These are phyloP conservation scores for Aspergillus sp. DNA, from an alignment of 2,329 filamentous ascomycete species.

Conservation along the genomic window DNA sequence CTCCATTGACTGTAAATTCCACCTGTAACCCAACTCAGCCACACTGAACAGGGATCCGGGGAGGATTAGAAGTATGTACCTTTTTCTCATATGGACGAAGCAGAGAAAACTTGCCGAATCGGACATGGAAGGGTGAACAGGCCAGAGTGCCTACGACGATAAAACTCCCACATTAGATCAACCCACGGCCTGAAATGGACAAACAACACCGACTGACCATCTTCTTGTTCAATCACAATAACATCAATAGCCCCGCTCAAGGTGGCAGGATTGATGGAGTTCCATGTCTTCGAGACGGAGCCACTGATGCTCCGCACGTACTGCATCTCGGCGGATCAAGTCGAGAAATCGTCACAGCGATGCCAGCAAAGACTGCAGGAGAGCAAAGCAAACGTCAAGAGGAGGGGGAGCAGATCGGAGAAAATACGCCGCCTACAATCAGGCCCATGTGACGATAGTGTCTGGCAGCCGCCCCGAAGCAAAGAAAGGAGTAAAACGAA, in stretches of 20 bases:
- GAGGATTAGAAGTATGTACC: slow-evolving; percentile 26
- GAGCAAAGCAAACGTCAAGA: slow-evolving; percentile 6
- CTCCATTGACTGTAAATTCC: slow-evolving; percentile 89
- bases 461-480: slow-evolving; percentile 4
- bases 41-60: not conserved
- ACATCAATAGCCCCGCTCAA: slow-evolving; percentile 97
- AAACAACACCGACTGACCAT: slow-evolving; percentile 50
- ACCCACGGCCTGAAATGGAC: not conserved
- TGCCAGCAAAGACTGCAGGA: slow-evolving; percentile 1
- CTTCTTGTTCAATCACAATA: slow-evolving; percentile 93
- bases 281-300: slow-evolving; percentile 97
- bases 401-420: slow-evolving; percentile 12
- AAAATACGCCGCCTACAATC: slow-evolving; percentile 25
- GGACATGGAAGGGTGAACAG: slow-evolving; percentile 96
- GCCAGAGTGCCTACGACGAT: slow-evolving; percentile 52
- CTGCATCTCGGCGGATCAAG: slow-evolving; percentile 59
- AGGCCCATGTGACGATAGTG: slow-evolving; percentile 28
- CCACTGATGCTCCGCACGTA: slow-evolving; percentile 95
- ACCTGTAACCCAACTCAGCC: slow-evolving; percentile 45
- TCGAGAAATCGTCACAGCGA: slow-evolving; percentile 10
- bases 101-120: slow-evolving; percentile 96
- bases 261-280: slow-evolving; percentile 96
- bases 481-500: slow-evolving; percentile 1
- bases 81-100: slow-evolving; percentile 95
- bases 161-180: not conserved